phyloP scores from a whole-genome alignment of 2,329 filamentous ascomycete species.

The Scorias spongiosa region DNA sequence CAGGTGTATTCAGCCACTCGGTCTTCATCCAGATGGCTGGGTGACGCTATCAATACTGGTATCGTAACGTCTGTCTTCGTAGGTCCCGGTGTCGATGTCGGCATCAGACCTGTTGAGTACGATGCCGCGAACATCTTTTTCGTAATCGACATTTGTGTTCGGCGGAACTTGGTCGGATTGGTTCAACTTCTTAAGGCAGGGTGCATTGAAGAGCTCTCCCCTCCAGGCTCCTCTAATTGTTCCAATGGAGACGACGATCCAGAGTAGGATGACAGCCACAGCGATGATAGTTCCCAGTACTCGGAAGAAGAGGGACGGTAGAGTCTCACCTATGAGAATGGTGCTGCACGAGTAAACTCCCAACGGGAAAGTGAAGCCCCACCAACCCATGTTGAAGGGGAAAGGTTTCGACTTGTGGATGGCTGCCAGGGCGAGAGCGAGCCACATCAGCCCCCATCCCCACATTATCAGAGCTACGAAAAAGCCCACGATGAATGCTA shows the following conservation, averaged over 20 bases:
- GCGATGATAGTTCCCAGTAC: conserved; percentile 42
- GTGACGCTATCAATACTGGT: no score
- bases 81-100: no score
- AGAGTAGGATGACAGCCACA: conserved; percentile 37
- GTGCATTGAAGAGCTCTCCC: conserved; percentile 39
- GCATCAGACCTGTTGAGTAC: no score
- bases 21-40: no score
- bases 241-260: conserved; percentile 37
- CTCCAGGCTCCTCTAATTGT: conserved; percentile 34
- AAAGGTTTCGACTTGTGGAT: conserved; percentile 32
- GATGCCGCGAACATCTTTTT: neutral
- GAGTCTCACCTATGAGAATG: conserved; percentile 32
- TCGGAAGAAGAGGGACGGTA: conserved; percentile 40
- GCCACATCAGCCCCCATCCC: conserved; percentile 41
- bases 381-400: conserved; percentile 50
- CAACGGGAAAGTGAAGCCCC: conserved; percentile 44
- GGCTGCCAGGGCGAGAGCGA: conserved; percentile 38
- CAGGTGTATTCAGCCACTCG: no score
- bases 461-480: conserved; percentile 40
- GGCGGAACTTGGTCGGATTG: neutral
- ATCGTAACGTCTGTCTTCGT: no score
- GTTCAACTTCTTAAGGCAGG: conserved; percentile 27
- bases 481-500: conserved; percentile 45
- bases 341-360: conserved; percentile 41
- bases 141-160: neutral